A percentile compares a stretch with the other conserved stretches of the same genome.
These are phyloP conservation scores for Aureobasidium sp. DNA, from an alignment of 2,329 filamentous ascomycete genomes.

Conservation along the genomic window DNA sequence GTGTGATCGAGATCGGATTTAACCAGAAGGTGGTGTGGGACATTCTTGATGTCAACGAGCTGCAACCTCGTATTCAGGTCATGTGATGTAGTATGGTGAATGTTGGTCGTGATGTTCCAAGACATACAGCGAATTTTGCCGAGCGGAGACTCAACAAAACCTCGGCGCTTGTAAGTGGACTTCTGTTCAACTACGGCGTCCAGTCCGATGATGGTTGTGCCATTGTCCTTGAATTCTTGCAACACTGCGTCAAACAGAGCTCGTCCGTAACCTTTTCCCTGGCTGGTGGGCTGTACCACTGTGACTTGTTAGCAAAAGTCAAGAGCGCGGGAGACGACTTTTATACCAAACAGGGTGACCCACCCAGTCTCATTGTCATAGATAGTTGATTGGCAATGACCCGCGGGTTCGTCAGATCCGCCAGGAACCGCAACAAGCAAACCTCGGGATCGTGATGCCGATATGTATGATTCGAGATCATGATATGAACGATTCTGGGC, in stretches of 20 bases:
- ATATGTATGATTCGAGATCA: constrained; percentile 27
- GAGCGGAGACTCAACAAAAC: constrained; percentile 22
- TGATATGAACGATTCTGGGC: constrained; percentile 26
- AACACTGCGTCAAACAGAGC: constrained; percentile 25
- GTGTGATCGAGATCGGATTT: constrained; percentile 24
- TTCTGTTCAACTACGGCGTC: constrained; percentile 31
- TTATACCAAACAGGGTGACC: constrained; percentile 27
- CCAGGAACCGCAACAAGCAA: constrained; percentile 27
- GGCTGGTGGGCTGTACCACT: constrained; percentile 23
- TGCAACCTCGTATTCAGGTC: neutral
- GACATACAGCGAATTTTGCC: constrained; percentile 20
- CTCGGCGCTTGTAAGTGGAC: constrained; percentile 27
- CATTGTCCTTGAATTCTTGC: constrained; percentile 17
- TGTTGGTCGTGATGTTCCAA: constrained; percentile 11
- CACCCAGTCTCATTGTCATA: constrained; percentile 31
- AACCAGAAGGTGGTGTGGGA: constrained; percentile 19
- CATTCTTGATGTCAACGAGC: constrained; percentile 19
- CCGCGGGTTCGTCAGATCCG: constrained; percentile 20
- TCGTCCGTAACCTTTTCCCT: constrained; percentile 26
- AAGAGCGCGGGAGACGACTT: neutral
- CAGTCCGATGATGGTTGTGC: constrained; percentile 23
- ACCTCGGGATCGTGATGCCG: constrained; percentile 18
- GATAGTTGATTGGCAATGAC: constrained; percentile 25
- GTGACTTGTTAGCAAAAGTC: neutral
- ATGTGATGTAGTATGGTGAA: constrained; percentile 5